Evolutionary conservation across 495 filamentous ascomycete species (phyloP).

Genomic region (Penicillium odoratum): DNA sequence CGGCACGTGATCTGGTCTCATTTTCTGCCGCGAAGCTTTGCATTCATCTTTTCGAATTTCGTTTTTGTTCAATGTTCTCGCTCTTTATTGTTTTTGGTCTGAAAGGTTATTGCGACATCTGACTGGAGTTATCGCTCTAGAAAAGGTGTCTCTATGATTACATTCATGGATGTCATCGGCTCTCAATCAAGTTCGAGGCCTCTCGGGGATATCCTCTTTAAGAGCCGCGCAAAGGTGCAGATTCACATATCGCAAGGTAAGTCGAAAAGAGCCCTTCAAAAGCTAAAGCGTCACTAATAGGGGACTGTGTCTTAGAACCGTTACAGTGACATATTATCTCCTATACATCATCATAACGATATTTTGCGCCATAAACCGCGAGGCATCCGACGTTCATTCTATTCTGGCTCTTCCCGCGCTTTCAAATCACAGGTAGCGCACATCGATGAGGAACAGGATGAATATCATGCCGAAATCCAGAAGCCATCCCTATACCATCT

Average conservation of each 20-base stretch:
- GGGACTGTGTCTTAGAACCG: background rate
- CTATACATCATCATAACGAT: background rate
- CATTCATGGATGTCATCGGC: slow-evolving; percentile 55
- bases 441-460: background rate
- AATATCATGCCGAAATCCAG: background rate
- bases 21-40: slow-evolving; percentile 28
- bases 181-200: slow-evolving; percentile 44
- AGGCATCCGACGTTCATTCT: slow-evolving; percentile 10
- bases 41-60: background rate
- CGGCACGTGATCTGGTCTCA: slow-evolving; percentile 32
- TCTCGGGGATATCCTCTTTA: slow-evolving; percentile 39
- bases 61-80: background rate
- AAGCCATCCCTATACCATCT: background rate
- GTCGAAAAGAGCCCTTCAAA: background rate
- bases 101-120: slow-evolving; percentile 9
- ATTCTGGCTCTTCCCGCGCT: slow-evolving; percentile 1
- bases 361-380: slow-evolving; percentile 4
- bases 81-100: slow-evolving; percentile 8
- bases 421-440: background rate
- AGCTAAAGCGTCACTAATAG: background rate
- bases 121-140: slow-evolving; percentile 16
- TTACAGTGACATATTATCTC: background rate
- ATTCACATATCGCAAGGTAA: slow-evolving; percentile 33
- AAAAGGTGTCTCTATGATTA: slow-evolving; percentile 26
- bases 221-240: slow-evolving; percentile 34